Base-by-base conservation (phyloP, 164 flowering plant species). In the Macadamia integrifolia region DNA sequence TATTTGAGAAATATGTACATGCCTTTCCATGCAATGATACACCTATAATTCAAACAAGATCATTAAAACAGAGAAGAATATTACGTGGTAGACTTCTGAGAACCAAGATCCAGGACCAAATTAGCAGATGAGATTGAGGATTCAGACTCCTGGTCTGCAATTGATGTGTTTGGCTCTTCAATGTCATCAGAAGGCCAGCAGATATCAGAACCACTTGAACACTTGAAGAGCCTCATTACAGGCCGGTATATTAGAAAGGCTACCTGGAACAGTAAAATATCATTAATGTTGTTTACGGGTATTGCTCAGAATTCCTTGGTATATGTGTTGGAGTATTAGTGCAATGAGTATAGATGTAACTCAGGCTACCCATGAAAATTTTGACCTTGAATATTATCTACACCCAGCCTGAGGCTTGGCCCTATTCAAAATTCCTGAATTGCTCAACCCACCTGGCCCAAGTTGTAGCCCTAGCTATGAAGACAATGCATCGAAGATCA, bases 161-260 rank as follows among this genome's bases (percentile, higher is more conserved):
- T 66, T 31, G 79, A 74, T 9, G n/a, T 28, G 64, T 66, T 68
- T 62, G 75, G 53, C 64, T 72, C 74, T 57, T 83, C 86, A 56
- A 59, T 70, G 43, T 80, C 75, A 76, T 86, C 84, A 61, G 84
- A 83, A 42, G 99, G 99, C 99, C 99, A 95, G 71, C 74, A 86
- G 61, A 81, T 69, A 70, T 84, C 84, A 58, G 87, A 74, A 60
- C 77, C 71, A n/a, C 75, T 76, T 52, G 71, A 79, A 73, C 84
- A 79, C 83, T 84, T 88, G 78, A 87, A 95, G 49, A 88, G 88
- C 81, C 98, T 89, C 92, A 95, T 89, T 42, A 92, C 91, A 66
- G 99, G 99, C 29, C 99, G 94, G 74, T 85, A 92, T 59, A 95
- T 88, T 61, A 95, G 74, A 74, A 95, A 95, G 2, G 96, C 99